Base-by-base conservation (phyloP, 2,329 filamentous ascomycete species). In the Neodidymelliopsis sp. region DNA sequence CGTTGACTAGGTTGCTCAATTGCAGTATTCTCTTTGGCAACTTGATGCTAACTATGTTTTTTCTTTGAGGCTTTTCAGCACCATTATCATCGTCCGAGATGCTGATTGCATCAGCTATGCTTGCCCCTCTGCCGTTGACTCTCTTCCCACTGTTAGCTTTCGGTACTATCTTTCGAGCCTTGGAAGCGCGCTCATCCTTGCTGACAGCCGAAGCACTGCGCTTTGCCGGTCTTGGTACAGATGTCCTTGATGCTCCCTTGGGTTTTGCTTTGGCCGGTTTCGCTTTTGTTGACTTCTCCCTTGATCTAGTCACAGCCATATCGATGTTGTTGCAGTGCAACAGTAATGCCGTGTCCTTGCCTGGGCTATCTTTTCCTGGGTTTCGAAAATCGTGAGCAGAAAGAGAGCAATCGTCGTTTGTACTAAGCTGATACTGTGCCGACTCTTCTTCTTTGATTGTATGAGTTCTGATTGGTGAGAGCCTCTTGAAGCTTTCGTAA, bases 121-220 rank as follows among this genome's bases (percentile, higher is more conserved):
- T 25, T 6, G 15, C 15, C 1, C 47, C 40, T 28, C 27, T 25
- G 3, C 47, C 24, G 2, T 40, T 40, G 1, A 40, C 34, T 18
- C 39, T 29, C 22, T 30, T 50, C 5, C 29, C 24, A 12, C 23
- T 44, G 20, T 40, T 50, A 0, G 40, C 29, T 31, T 18, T 35
- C 1, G 35, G 34, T 4, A 23, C 12, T 1, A 15, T 30, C 23
- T 44, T 44, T 4, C 5, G 34, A 7, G 31, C 13, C 27, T 40
- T 44, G 2, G 29, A 30, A 1, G 34, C 29, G 6, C 40, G 35
- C 12, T 40, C 47, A 11, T 6, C 6, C 16, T 19, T 19, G 5
- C 2, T 16, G 1, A 16, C 4, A 4, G 18, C 9, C 10, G 24
- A 30, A 12, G 13, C 13, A 6, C 29, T 40, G 12, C 29, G 35